Evolutionary conservation across 2,329 filamentous ascomycete species (phyloP).

Genomic region (Phyllosticta citriasiana): DNA sequence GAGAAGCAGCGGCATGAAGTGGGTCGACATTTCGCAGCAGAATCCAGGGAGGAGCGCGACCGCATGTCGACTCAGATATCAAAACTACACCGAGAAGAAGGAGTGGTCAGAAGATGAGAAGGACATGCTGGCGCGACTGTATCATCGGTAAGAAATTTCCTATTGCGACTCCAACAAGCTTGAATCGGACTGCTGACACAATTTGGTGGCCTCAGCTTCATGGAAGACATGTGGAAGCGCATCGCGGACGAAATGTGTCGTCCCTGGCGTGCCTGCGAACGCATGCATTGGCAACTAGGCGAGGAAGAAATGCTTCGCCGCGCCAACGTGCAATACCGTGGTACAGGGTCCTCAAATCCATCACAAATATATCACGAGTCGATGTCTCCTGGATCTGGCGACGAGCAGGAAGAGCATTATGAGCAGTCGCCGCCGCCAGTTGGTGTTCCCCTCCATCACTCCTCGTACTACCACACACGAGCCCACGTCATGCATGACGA

Average conservation of each 20-base stretch:
- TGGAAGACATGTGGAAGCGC: constrained; percentile 95
- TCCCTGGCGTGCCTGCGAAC: constrained; percentile 90
- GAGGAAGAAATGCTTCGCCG: constrained; percentile 88
- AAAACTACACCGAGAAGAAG: constrained; percentile 89
- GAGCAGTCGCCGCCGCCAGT: neutral
- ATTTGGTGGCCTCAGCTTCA: constrained; percentile 56
- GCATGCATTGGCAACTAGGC: constrained; percentile 96
- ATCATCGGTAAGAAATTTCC: constrained; percentile 64
- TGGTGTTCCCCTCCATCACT: neutral
- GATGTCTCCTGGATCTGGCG: neutral
- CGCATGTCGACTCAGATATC: constrained; percentile 88
- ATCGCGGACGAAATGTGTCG: constrained; percentile 91
- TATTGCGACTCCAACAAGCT: neutral
- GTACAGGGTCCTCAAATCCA: constrained; percentile 23
- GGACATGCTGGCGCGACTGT: constrained; percentile 88
- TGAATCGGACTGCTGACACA: constrained; percentile 11
- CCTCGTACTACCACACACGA: neutral
- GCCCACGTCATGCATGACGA: neutral
- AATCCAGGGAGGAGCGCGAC: constrained; percentile 86
- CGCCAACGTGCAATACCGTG: constrained; percentile 78
- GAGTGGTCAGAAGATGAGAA: constrained; percentile 98
- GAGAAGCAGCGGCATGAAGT: constrained; percentile 87
- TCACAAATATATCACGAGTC: neutral
- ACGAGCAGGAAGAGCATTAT: constrained; percentile 3
- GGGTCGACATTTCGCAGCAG: constrained; percentile 93